phyloP scores from a whole-genome alignment of 257 asterid species.

The Anisodus acutangulus region DNA sequence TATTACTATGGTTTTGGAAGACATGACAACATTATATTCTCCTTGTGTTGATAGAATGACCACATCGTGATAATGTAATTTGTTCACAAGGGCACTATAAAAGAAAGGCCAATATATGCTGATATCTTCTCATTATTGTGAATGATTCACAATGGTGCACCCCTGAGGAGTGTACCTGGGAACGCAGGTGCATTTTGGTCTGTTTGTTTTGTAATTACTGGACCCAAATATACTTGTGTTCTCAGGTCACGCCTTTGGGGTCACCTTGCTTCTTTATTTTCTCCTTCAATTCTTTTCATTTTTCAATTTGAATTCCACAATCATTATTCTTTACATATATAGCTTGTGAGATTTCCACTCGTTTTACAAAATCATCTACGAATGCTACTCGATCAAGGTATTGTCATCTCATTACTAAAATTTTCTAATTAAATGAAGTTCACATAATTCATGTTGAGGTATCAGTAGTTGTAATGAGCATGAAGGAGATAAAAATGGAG shows the following conservation, averaged over 20 bases:
- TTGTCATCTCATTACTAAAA: too few species aligned
- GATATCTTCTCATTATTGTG: not conserved
- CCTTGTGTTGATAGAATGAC: too few species aligned
- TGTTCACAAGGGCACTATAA: not conserved
- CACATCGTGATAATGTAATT: not conserved
- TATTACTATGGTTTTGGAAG: too few species aligned
- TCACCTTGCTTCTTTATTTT: not conserved
- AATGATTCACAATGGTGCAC: conserved; percentile 14
- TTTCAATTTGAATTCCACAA: not conserved
- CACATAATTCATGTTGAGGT: not conserved
- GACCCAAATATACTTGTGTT: conserved; percentile 45
- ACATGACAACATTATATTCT: too few species aligned
- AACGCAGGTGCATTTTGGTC: conserved; percentile 43
- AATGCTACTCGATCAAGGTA: not conserved
- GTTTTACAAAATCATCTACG: not conserved
- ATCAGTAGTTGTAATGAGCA: not conserved
- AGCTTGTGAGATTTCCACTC: not conserved
- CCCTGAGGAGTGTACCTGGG: conserved; percentile 51
- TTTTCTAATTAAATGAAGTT: not conserved
- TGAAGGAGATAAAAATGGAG: not conserved
- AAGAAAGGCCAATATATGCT: not conserved
- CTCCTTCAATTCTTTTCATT: not conserved
- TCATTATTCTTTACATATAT: not conserved
- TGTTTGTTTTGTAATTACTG: not conserved
- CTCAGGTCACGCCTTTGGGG: conserved; percentile 65